Percentiles rank a stretch among this genome's conserved stretches.
These are phyloP conservation scores for Desmodesmus armatus DNA, from an alignment of 139 green algal species.

Conservation along the genomic window DNA sequence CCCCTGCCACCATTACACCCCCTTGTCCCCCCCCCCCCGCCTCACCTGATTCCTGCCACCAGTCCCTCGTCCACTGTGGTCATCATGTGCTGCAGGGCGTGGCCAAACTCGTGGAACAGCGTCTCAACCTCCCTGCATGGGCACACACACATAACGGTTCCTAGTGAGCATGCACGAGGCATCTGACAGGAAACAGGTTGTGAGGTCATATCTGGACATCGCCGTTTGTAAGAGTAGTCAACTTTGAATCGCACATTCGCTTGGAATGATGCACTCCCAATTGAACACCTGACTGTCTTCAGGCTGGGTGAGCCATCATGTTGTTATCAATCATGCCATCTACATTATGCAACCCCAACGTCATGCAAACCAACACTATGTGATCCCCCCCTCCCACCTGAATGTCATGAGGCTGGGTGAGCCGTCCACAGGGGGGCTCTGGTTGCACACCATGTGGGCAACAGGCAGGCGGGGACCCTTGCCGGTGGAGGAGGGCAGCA, in stretches of 20 bases:
- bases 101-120: conserved; percentile 97
- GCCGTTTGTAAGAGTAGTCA: too few species aligned
- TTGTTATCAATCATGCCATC: conserved; percentile 91
- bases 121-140: conserved; percentile 89
- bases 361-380: neutral
- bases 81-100: conserved; percentile 97
- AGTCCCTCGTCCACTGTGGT: conserved; percentile 90
- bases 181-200: neutral
- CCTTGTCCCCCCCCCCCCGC: too few species aligned
- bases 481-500: conserved; percentile 47
- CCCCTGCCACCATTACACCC: too few species aligned
- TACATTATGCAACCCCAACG: conserved; percentile 86
- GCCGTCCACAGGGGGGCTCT: conserved; percentile 89
- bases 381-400: conserved; percentile 37
- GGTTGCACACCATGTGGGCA: conserved; percentile 98
- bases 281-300: conserved; percentile 95
- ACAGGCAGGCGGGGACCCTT: conserved; percentile 86
- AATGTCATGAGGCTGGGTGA: conserved; percentile 98
- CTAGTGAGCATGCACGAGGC: neutral
- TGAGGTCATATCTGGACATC: neutral
- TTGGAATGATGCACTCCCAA: too few species aligned
- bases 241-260: too few species aligned
- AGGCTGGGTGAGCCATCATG: conserved; percentile 88
- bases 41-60: conserved; percentile 84
- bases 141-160: neutral